These are phyloP conservation scores for Aspergillus olivimuriae DNA, from an alignment of 495 filamentous ascomycete species.

Conservation along the genomic window DNA sequence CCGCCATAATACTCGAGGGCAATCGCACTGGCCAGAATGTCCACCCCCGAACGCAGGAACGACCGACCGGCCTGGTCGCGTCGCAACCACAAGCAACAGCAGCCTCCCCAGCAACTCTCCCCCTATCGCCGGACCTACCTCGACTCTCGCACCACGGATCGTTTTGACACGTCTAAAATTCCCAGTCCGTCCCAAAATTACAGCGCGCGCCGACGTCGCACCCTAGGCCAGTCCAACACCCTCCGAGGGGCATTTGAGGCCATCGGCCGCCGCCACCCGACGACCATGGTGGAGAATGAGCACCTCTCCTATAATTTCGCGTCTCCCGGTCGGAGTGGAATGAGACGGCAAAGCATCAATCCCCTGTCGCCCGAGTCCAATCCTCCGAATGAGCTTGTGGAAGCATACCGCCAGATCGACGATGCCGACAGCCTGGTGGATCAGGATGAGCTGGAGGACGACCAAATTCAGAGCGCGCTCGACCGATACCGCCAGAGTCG, in stretches of 20 bases:
- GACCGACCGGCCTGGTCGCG: constrained; percentile 17
- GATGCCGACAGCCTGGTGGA: constrained; percentile 38
- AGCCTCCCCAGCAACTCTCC: constrained; percentile 20
- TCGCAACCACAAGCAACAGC: constrained; percentile 23
- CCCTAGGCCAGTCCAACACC: constrained; percentile 30
- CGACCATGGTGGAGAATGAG: constrained; percentile 20
- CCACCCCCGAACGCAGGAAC: constrained; percentile 18
- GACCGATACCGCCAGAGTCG: constrained; percentile 11
- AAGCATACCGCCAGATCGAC: constrained; percentile 40
- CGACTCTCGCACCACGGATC: constrained; percentile 20
- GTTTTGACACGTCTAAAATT: constrained; percentile 24
- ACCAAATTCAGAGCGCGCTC: constrained; percentile 12
- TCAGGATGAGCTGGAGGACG: constrained; percentile 21
- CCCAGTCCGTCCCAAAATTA: constrained; percentile 25
- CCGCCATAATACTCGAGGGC: neutral
- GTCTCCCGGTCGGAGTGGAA: constrained; percentile 3
- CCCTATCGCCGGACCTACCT: constrained; percentile 30
- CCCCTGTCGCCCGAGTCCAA: constrained; percentile 26
- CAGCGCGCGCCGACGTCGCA: constrained; percentile 22
- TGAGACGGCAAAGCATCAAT: constrained; percentile 6
- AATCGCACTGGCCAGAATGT: constrained; percentile 13
- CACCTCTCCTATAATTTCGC: constrained; percentile 8
- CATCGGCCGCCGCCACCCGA: constrained; percentile 13
- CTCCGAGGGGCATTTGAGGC: constrained; percentile 32
- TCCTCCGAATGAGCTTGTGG: constrained; percentile 36